phyloP scores from a whole-genome alignment of 176 grass and related monocot species.

The Rhynchospora tenuis region DNA sequence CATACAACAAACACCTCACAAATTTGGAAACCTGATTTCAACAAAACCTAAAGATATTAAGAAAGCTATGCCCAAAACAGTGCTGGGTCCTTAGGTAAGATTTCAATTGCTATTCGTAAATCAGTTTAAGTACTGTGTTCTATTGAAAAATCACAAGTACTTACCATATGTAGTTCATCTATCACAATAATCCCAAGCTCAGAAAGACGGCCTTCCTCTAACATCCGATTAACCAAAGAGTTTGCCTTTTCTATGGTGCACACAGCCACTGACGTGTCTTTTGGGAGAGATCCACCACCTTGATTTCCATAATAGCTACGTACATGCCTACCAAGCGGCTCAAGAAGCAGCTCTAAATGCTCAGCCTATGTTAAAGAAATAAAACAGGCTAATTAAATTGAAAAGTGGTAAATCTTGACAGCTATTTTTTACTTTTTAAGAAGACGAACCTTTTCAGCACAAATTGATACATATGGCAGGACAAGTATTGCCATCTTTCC shows the following conservation, averaged over 20 bases:
- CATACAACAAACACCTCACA: neutral
- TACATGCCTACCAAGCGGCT: slow-evolving; percentile 87
- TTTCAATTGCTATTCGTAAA: neutral
- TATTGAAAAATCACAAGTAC: neutral
- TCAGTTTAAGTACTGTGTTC: neutral
- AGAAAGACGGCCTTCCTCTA: slow-evolving; percentile 90
- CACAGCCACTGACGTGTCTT: slow-evolving; percentile 95
- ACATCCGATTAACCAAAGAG: slow-evolving; percentile 80
- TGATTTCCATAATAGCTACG: slow-evolving; percentile 89
- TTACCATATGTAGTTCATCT: slow-evolving; percentile 99
- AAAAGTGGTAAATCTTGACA: neutral
- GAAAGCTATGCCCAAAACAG: neutral
- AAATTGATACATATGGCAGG: slow-evolving; percentile 94
- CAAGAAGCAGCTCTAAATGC: slow-evolving; percentile 92
- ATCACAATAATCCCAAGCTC: slow-evolving; percentile 99
- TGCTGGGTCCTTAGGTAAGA: neutral
- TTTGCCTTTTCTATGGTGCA: slow-evolving; percentile 99
- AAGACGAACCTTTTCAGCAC: slow-evolving; percentile 77
- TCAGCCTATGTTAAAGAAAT: slow-evolving; percentile 57
- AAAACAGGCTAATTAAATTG: slow-evolving; percentile 9
- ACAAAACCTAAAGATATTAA: neutral
- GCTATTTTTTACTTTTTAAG: neutral
- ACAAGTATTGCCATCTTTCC: slow-evolving; percentile 94
- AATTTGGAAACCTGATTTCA: neutral
- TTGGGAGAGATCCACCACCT: slow-evolving; percentile 71